Evolutionary conservation across 805 yeast genomes (phyloP), one percentile per base, ranked within the genome.

Genomic region (Starmerella tilneyi): DNA sequence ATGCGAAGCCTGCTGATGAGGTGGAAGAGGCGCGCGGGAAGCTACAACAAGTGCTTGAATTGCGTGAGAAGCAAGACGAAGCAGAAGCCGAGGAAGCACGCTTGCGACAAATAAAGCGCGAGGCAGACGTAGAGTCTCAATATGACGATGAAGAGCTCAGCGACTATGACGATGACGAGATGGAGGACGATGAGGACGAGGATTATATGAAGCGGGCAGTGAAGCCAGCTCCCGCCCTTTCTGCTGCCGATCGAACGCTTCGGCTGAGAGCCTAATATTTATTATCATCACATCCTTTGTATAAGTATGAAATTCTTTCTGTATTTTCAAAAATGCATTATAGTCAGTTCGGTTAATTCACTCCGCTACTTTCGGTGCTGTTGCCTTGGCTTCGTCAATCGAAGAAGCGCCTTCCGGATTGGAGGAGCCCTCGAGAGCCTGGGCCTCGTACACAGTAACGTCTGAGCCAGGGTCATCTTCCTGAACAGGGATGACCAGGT

Each of bases 401-500:
- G n/a, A n/a, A n/a, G n/a, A n/a, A n/a, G n/a, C n/a, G n/a, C n/a
- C n/a, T n/a, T n/a, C n/a, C n/a, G n/a, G n/a, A n/a, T n/a, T n/a
- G n/a, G n/a, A n/a, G 3, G n/a, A 9, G 9, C 5, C 17, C 9
- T 21, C 27, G 9, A 27, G 38, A 21, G 21, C 40, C 17, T 36
- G 30, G 9, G 30, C 40, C 17, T 36, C 40, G 17, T 36, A 36
- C 6, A 36, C 28, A 12, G 19, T 34, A 5, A 34, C 29, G 38
- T 5, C 24, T 5, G 23, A 4, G 8, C 24, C 26, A 6, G 44
- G 16, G 31, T 59, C 64, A n/a, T 49, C 56, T 8, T 76, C 76
- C 54, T 75, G 79, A 2, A 39, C 47, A 16, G 84, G 83, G 45
- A 81, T 63, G n/a, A 75, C 32, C 49, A 78, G 62, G 63, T 81